Percentiles rank a stretch among this genome's conserved stretches.
Evolutionary conservation across 163 green algal species (phyloP).

Genomic region (Trebouxia gelatinosa): DNA sequence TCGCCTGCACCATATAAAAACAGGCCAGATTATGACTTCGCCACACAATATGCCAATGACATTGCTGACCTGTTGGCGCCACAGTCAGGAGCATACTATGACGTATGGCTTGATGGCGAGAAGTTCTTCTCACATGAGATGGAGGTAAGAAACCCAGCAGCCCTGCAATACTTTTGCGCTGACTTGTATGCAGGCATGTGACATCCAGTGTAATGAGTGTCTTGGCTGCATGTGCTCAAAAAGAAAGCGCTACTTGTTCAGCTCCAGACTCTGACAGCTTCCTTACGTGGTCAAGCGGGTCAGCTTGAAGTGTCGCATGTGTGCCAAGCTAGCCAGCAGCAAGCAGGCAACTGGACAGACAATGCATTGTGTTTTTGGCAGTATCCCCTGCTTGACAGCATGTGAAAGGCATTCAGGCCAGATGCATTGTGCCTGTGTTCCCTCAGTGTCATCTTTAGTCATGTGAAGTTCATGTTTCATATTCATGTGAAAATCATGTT

Average conservation of each 20-base stretch:
- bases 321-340: background rate
- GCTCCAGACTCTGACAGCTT: background rate
- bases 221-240: no score
- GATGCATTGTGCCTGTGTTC: background rate
- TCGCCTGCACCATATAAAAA: slow-evolving; percentile 80
- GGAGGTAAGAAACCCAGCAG: slow-evolving; percentile 61
- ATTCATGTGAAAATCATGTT: background rate
- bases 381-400: background rate
- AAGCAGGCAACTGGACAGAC: no score
- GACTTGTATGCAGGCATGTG: background rate
- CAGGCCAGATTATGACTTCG: slow-evolving; percentile 82
- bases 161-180: background rate
- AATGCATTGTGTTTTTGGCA: no score
- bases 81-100: slow-evolving; percentile 98
- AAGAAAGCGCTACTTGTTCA: background rate
- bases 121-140: slow-evolving; percentile 89
- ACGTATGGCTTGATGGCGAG: slow-evolving; percentile 99
- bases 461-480: background rate
- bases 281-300: background rate
- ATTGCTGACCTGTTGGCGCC: slow-evolving; percentile 96
- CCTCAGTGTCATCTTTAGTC: background rate
- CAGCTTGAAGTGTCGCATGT: background rate
- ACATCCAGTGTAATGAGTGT: no score
- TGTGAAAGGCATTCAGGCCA: background rate
- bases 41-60: slow-evolving; percentile 83